Evolutionary conservation across 495 filamentous ascomycete species (phyloP).

Genomic region (Hypoxylon fragiforme): DNA sequence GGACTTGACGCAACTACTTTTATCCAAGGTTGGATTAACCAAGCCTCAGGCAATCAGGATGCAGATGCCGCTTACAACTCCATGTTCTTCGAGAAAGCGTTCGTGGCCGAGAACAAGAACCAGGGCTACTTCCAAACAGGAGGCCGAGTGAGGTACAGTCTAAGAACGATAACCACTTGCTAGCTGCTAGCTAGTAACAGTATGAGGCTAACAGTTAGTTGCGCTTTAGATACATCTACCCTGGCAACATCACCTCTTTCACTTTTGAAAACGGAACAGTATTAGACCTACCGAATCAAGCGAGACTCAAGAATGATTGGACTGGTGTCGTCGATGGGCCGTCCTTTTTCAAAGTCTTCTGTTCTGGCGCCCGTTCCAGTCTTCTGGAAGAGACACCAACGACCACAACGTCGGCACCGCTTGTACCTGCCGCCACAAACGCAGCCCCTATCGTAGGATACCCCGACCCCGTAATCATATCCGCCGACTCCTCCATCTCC

Average conservation of each 20-base stretch:
- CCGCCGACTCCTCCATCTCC: constrained; percentile 46
- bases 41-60: constrained; percentile 44
- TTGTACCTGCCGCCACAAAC: constrained; percentile 17
- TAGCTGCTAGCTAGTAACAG: too few relatives aligned
- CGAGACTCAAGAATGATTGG: constrained; percentile 41
- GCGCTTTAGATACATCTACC: constrained; percentile 41
- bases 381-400: constrained; percentile 22
- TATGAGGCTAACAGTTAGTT: background rate
- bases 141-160: constrained; percentile 36
- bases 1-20: constrained; percentile 40
- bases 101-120: constrained; percentile 28
- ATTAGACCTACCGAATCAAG: constrained; percentile 40
- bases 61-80: constrained; percentile 54
- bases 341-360: constrained; percentile 44
- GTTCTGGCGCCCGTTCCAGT: constrained; percentile 29
- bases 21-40: constrained; percentile 36
- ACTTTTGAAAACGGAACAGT: constrained; percentile 49
- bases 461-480: constrained; percentile 50
- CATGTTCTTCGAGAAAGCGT: constrained; percentile 45
- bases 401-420: constrained; percentile 19
- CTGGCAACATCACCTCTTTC: constrained; percentile 44
- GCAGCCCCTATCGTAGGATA: constrained; percentile 49
- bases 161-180: background rate
- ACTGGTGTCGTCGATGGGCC: constrained; percentile 42
- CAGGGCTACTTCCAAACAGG: constrained; percentile 35